Percentiles rank a stretch among this genome's conserved stretches.
These are phyloP conservation scores for Rhizopus delemar DNA, from an alignment of 371 early-diverging fungal species.

Conservation along the genomic window DNA sequence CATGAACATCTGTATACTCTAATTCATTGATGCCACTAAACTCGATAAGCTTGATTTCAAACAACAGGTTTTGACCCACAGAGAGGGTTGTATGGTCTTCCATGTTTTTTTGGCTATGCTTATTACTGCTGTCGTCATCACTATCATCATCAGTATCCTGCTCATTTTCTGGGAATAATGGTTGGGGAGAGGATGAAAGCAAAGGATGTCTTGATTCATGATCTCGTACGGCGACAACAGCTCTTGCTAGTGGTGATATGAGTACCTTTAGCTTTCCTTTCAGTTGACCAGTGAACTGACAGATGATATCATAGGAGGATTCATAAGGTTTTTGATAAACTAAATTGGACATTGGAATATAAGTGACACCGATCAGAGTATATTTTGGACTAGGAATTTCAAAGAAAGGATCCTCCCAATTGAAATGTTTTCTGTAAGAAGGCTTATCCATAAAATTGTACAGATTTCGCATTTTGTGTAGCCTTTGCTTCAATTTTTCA, in stretches of 20 bases:
- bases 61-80: slow-evolving; percentile 60
- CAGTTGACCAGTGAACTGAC: slow-evolving; percentile 56
- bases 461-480: slow-evolving; percentile 78
- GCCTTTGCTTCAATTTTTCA: slow-evolving; percentile 62
- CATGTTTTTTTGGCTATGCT: not conserved
- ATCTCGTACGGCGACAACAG: slow-evolving; percentile 15
- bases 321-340: slow-evolving; percentile 53
- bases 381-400: slow-evolving; percentile 66
- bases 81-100: slow-evolving; percentile 22
- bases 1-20: slow-evolving; percentile 77
- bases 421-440: slow-evolving; percentile 71
- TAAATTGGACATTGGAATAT: slow-evolving; percentile 52
- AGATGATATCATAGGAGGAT: slow-evolving; percentile 54
- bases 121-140: slow-evolving; percentile 2
- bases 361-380: slow-evolving; percentile 67
- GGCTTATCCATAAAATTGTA: slow-evolving; percentile 76
- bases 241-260: slow-evolving; percentile 51
- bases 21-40: slow-evolving; percentile 70
- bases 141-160: slow-evolving; percentile 13
- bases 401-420: slow-evolving; percentile 78
- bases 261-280: slow-evolving; percentile 52
- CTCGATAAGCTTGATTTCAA: slow-evolving; percentile 73
- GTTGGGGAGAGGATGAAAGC: slow-evolving; percentile 5
- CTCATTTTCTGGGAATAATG: slow-evolving; percentile 15
- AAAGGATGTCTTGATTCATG: slow-evolving; percentile 2